Conservation (phyloP, 83 land plant species). For the Picea mariana region DNA sequence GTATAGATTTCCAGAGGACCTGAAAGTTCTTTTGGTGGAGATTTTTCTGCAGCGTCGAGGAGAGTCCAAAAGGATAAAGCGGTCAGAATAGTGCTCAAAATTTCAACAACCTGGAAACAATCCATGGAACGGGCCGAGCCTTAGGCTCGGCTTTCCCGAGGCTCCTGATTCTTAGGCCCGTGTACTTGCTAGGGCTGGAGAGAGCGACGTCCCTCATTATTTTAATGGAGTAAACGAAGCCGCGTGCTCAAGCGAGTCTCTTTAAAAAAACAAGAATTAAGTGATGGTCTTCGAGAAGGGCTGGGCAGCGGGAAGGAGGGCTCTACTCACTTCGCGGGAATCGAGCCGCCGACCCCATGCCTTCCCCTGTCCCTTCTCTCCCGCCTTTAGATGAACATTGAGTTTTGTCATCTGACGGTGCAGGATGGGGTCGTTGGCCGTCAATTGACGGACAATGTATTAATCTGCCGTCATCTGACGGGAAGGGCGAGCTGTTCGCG, state of each 20-base stretch:
- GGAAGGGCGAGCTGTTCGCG: no score
- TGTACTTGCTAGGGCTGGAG: background rate
- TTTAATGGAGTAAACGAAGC: slow-evolving; percentile 4
- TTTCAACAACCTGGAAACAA: slow-evolving; percentile 12
- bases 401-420: no score
- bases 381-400: no score
- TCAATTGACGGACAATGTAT: no score
- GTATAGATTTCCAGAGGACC: no score
- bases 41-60: background rate
- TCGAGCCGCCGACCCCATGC: slow-evolving; percentile 5
- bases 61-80: background rate
- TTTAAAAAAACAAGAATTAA: background rate
- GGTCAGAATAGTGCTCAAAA: slow-evolving; percentile 3
- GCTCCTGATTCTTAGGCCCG: background rate
- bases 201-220: background rate
- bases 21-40: background rate
- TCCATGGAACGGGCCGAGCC: background rate
- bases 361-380: no score
- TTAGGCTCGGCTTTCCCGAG: background rate
- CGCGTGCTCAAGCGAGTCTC: background rate
- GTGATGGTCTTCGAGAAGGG: no score
- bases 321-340: slow-evolving; percentile 13
- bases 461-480: no score
- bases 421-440: no score
- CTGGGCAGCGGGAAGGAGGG: no score